A percentile compares a stretch with the other conserved stretches of the same genome.
Evolutionary conservation across 2,329 filamentous ascomycete species (phyloP).

Genomic region (Tolypocladium nubicola): DNA sequence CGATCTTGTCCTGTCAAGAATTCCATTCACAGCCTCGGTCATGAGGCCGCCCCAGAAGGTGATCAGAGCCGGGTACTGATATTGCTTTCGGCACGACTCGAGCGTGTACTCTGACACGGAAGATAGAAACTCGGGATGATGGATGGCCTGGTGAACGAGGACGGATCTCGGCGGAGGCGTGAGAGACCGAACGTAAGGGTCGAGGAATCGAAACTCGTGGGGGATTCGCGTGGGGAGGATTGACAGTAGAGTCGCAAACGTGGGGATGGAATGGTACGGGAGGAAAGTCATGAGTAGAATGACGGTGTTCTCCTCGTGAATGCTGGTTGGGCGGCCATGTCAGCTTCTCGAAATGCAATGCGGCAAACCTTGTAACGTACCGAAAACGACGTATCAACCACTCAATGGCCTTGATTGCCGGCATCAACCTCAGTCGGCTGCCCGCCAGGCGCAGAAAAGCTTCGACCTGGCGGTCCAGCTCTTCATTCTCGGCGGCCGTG

Average conservation of each 20-base stretch:
- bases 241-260: conserved; percentile 77
- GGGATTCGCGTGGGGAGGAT: conserved; percentile 73
- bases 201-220: conserved; percentile 69
- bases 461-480: conserved; percentile 68
- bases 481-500: conserved; percentile 69
- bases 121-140: conserved; percentile 65
- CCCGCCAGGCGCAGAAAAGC: conserved; percentile 74
- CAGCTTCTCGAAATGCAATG: background rate
- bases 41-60: conserved; percentile 88
- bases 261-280: conserved; percentile 78
- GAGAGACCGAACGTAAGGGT: conserved; percentile 72
- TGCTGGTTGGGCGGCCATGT: conserved; percentile 34
- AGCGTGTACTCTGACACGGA: conserved; percentile 71
- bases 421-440: conserved; percentile 68
- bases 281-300: conserved; percentile 76
- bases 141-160: conserved; percentile 73
- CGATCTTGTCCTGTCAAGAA: conserved; percentile 67
- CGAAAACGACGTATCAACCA: conserved; percentile 89
- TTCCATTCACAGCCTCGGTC: conserved; percentile 74
- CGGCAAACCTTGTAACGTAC: conserved; percentile 34
- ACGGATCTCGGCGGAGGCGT: conserved; percentile 69
- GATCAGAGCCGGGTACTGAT: conserved; percentile 67
- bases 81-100: conserved; percentile 57
- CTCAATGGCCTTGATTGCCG: conserved; percentile 83
- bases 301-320: conserved; percentile 83